A percentile compares a stretch with the other conserved stretches of the same genome.
These are phyloP conservation scores for Vickermania ingenoplastis DNA, from an alignment of 208 protist species.

Conservation along the genomic window DNA sequence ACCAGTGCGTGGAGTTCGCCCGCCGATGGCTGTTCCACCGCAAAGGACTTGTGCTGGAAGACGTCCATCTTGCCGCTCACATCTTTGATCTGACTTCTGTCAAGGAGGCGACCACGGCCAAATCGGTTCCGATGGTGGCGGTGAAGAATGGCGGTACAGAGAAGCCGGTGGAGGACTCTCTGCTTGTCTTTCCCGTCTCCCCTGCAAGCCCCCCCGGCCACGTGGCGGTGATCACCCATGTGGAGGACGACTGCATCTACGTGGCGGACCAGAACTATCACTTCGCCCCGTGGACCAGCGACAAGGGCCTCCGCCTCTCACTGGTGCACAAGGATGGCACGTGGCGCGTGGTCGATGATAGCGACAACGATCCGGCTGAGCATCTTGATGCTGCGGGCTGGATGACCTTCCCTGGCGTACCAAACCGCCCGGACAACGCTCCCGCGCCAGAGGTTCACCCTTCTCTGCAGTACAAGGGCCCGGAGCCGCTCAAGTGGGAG, in stretches of 20 bases:
- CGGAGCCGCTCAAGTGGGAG: constrained; percentile 26
- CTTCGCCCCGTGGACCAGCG: constrained; percentile 69
- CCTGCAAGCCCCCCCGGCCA: constrained; percentile 46
- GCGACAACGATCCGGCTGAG: constrained; percentile 28
- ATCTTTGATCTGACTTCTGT: constrained; percentile 65
- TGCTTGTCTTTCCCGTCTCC: constrained; percentile 69
- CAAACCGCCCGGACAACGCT: constrained; percentile 33
- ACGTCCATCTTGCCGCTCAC: constrained; percentile 78
- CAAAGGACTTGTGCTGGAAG: constrained; percentile 69
- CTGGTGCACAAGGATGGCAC: constrained; percentile 35
- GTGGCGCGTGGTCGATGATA: constrained; percentile 63
- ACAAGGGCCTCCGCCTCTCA: constrained; percentile 44
- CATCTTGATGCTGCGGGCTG: constrained; percentile 63
- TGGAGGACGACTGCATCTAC: constrained; percentile 74
- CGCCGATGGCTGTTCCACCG: constrained; percentile 75
- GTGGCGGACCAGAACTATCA: constrained; percentile 82
- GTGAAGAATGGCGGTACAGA: constrained; percentile 47
- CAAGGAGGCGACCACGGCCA: constrained; percentile 44
- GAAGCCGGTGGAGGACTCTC: constrained; percentile 61
- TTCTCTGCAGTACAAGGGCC: constrained; percentile 42
- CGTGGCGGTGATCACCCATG: constrained; percentile 76
- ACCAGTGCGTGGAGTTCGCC: constrained; percentile 86
- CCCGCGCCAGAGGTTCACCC: constrained; percentile 39
- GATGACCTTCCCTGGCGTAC: constrained; percentile 70
- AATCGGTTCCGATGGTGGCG: constrained; percentile 25